phyloP scores from a whole-genome alignment of 176 grass and related monocot species.

The Zoysia pacifica region DNA sequence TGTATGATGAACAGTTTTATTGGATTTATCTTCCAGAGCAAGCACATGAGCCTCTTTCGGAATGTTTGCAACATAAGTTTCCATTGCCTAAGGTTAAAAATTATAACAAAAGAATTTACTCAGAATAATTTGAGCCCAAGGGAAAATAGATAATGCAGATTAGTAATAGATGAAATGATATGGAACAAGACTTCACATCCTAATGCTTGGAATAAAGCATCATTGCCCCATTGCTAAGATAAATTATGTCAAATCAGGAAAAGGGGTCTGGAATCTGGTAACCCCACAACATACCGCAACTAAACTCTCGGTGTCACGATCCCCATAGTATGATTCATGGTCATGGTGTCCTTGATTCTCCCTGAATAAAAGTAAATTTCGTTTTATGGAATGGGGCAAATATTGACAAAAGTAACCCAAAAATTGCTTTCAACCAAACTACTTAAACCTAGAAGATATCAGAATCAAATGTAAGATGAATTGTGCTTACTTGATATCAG shows the following conservation, averaged over 20 bases:
- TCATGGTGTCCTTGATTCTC: constrained; percentile 95
- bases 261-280: constrained; percentile 17
- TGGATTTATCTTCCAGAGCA: constrained; percentile 80
- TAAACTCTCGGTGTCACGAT: constrained; percentile 97
- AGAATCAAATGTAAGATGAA: constrained; percentile 24
- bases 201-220: constrained; percentile 22
- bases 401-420: constrained; percentile 28
- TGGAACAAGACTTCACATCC: neutral
- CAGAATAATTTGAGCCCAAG: neutral
- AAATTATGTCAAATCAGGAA: constrained; percentile 23
- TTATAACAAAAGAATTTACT: constrained; percentile 22
- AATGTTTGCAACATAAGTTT: constrained; percentile 78
- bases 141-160: constrained; percentile 17
- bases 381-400: constrained; percentile 23
- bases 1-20: constrained; percentile 62
- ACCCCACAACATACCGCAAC: constrained; percentile 74
- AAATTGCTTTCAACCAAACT: constrained; percentile 7
- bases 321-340: constrained; percentile 98
- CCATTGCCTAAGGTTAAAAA: constrained; percentile 86
- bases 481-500: constrained; percentile 86
- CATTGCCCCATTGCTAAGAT: neutral
- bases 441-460: constrained; percentile 27
- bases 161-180: neutral
- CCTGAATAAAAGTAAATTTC: constrained; percentile 50
- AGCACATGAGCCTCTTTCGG: constrained; percentile 66